A percentile compares a stretch with the other conserved stretches of the same genome.
Evolutionary conservation across 2,329 filamentous ascomycete genomes (phyloP).

Genomic region (Tolypocladium pustulatum): DNA sequence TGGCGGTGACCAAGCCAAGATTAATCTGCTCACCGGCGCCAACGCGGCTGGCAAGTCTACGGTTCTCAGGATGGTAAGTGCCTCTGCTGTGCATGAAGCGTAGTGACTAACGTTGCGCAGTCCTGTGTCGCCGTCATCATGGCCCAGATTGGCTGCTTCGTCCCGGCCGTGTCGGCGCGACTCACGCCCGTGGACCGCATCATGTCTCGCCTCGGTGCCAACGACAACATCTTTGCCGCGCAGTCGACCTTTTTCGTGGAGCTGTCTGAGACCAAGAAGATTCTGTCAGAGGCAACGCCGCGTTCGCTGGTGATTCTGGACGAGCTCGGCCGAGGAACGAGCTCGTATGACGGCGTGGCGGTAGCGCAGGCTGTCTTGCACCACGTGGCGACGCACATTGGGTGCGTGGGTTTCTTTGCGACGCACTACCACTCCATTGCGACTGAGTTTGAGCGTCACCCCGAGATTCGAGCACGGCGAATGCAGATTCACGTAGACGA

Average conservation of each 20-base stretch:
- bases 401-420: slow-evolving; percentile 91
- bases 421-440: slow-evolving; percentile 95
- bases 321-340: slow-evolving; percentile 89
- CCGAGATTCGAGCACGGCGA: slow-evolving; percentile 73
- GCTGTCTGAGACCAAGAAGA: slow-evolving; percentile 95
- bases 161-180: slow-evolving; percentile 71
- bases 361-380: slow-evolving; percentile 97
- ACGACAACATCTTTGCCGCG: slow-evolving; percentile 97
- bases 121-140: slow-evolving; percentile 95
- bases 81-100: too few relatives aligned
- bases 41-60: slow-evolving; percentile 98
- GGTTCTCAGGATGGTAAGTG: slow-evolving; percentile 76
- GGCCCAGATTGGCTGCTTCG: slow-evolving; percentile 89
- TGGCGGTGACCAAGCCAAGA: slow-evolving; percentile 70
- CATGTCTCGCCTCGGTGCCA: slow-evolving; percentile 95
- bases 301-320: slow-evolving; percentile 94
- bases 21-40: slow-evolving; percentile 86
- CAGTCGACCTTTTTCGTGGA: slow-evolving; percentile 99
- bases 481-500: slow-evolving; percentile 97
- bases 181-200: slow-evolving; percentile 92
- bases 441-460: slow-evolving; percentile 80
- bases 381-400: slow-evolving; percentile 85
- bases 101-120: slow-evolving; percentile 26
- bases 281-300: slow-evolving; percentile 84
- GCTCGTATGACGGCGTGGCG: slow-evolving; percentile 90